phyloP scores from a whole-genome alignment of 306 rosid genomes.

The Cyclanthera cordifolia region DNA sequence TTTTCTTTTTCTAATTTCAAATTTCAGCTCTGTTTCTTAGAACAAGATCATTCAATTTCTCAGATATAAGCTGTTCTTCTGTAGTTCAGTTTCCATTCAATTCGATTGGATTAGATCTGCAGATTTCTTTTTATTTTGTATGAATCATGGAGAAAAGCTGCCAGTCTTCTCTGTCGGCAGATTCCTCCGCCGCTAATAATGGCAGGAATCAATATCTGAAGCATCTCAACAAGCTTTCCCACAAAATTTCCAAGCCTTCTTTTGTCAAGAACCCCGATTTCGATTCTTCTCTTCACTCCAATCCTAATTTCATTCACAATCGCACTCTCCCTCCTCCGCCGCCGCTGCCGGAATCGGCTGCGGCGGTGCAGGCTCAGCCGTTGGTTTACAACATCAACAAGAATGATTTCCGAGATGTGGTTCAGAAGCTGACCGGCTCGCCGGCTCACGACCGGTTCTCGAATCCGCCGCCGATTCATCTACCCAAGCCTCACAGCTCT shows the following conservation, averaged over 20 bases:
- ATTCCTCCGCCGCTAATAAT: constrained; percentile 14
- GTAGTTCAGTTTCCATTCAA: not conserved
- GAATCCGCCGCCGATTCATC: constrained; percentile 59
- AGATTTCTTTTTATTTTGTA: not conserved
- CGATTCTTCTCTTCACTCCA: constrained; percentile 18
- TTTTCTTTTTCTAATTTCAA: not conserved
- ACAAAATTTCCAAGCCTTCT: constrained; percentile 72
- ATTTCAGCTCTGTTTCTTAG: not conserved
- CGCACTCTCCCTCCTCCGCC: constrained; percentile 17
- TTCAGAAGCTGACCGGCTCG: constrained; percentile 91
- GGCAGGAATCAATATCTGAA: constrained; percentile 45
- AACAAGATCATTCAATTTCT: not conserved
- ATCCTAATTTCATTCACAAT: constrained; percentile 11
- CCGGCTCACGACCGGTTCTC: constrained; percentile 85
- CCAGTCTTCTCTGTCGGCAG: constrained; percentile 29
- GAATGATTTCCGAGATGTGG: constrained; percentile 85
- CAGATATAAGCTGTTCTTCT: not conserved
- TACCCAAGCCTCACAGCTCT: constrained; percentile 67
- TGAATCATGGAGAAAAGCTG: constrained; percentile 30
- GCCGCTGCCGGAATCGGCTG: constrained; percentile 11
- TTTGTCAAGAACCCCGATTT: constrained; percentile 30
- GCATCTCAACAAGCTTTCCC: constrained; percentile 82
- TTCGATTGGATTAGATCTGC: not conserved
- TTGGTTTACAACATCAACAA: constrained; percentile 96
- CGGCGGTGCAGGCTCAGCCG: constrained; percentile 48